Percentiles rank a stretch among this genome's conserved stretches.
These are phyloP conservation scores for Boletus sp. DNA, from an alignment of 768 basidiomycete species.

Conservation along the genomic window DNA sequence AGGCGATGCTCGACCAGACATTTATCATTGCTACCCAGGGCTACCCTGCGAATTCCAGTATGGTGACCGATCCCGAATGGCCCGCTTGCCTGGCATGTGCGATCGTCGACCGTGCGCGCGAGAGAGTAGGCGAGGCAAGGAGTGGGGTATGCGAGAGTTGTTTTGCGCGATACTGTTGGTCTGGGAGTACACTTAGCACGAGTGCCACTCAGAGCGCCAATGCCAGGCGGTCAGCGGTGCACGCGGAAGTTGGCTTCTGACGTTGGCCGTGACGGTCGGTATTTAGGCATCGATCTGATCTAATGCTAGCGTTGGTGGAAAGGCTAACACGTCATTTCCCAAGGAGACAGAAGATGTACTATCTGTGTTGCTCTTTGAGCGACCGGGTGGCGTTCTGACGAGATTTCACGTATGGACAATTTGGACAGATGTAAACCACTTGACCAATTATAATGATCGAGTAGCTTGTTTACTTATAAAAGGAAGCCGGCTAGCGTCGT, in stretches of 20 bases:
- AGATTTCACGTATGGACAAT: slow-evolving; percentile 2
- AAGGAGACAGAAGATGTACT: slow-evolving; percentile 7
- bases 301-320: background rate
- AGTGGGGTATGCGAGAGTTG: slow-evolving; percentile 32
- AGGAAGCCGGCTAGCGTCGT: slow-evolving; percentile 1
- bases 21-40: slow-evolving; percentile 45
- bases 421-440: slow-evolving; percentile 6
- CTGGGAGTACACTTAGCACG: slow-evolving; percentile 1
- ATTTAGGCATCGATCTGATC: slow-evolving; percentile 16
- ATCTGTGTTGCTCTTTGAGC: background rate
- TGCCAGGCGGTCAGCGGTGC: background rate
- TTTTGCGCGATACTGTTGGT: slow-evolving; percentile 34
- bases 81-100: slow-evolving; percentile 51
- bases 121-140: slow-evolving; percentile 20
- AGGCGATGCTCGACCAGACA: slow-evolving; percentile 46
- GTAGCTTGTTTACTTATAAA: slow-evolving; percentile 2
- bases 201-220: background rate
- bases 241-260: slow-evolving; percentile 1
- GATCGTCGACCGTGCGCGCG: slow-evolving; percentile 44
- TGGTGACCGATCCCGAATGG: slow-evolving; percentile 40
- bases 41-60: slow-evolving; percentile 24
- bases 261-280: slow-evolving; percentile 12
- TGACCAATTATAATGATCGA: slow-evolving; percentile 9
- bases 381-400: slow-evolving; percentile 14
- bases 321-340: slow-evolving; percentile 7